Evolutionary conservation across 768 basidiomycete genomes (phyloP).

Genomic region (Paxillus involutus): DNA sequence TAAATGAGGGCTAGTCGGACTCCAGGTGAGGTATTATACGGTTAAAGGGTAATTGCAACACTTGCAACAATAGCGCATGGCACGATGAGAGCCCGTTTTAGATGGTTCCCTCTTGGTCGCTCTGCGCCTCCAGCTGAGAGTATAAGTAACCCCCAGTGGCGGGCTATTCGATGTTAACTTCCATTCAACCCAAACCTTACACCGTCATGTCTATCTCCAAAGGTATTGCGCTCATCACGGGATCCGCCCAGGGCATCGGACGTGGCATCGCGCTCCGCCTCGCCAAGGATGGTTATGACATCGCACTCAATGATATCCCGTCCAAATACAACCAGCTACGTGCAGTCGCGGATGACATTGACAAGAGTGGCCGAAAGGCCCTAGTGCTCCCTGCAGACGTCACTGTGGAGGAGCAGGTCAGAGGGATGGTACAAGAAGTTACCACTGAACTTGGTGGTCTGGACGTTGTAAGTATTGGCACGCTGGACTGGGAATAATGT

Average conservation of each 20-base stretch:
- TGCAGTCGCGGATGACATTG: conserved; percentile 20
- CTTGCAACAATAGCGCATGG: too few relatives aligned
- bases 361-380: conserved; percentile 14
- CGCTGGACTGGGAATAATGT: too few relatives aligned
- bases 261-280: conserved; percentile 17
- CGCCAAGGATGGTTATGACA: conserved; percentile 23
- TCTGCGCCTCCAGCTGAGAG: too few relatives aligned
- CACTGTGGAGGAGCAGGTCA: conserved; percentile 20
- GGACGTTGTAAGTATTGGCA: not conserved
- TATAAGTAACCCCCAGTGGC: too few relatives aligned
- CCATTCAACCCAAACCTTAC: not conserved
- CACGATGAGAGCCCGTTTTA: too few relatives aligned
- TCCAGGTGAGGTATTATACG: too few relatives aligned
- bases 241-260: conserved; percentile 31
- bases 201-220: conserved; percentile 13
- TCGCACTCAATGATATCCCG: conserved; percentile 29
- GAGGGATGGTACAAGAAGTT: conserved; percentile 17
- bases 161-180: too few relatives aligned
- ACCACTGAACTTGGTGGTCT: conserved; percentile 14
- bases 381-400: conserved; percentile 20
- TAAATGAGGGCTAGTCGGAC: too few relatives aligned
- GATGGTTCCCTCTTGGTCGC: too few relatives aligned
- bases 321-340: conserved; percentile 11
- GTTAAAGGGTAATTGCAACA: too few relatives aligned
- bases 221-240: conserved; percentile 32